Conservation (phyloP, 148 eudicot species). For the Silene uniflora region DNA sequence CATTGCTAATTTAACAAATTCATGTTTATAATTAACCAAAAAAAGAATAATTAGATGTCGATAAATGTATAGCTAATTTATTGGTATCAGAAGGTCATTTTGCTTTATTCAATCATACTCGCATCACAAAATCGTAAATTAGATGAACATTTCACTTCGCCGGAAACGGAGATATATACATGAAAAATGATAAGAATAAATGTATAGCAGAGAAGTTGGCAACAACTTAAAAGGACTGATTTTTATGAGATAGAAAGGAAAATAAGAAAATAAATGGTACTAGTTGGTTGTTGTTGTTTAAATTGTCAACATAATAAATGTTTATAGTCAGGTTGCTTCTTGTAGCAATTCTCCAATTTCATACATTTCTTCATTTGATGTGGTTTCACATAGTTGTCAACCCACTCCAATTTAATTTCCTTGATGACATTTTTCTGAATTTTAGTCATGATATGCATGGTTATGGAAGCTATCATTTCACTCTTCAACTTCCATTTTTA, state of each 20-base stretch:
- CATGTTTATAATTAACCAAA: background rate
- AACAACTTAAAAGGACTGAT: constrained; percentile 23
- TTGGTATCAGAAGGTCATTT: too few relatives aligned
- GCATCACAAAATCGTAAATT: too few relatives aligned
- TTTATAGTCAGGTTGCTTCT: constrained; percentile 26
- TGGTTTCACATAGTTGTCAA: constrained; percentile 16
- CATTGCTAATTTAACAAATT: background rate
- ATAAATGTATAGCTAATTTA: too few relatives aligned
- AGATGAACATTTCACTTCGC: too few relatives aligned
- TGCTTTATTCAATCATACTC: too few relatives aligned
- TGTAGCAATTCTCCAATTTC: constrained; percentile 32
- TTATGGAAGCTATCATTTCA: background rate
- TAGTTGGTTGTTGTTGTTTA: constrained; percentile 23
- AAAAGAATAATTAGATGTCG: too few relatives aligned
- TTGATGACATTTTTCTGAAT: constrained; percentile 17
- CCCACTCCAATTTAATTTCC: background rate
- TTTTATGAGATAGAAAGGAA: constrained; percentile 18
- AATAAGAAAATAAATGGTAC: constrained; percentile 22
- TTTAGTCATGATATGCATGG: constrained; percentile 14
- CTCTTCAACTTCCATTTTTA: background rate
- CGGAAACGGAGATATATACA: background rate
- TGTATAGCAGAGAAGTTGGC: constrained; percentile 24
- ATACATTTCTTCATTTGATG: constrained; percentile 30
- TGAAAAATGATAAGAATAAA: constrained; percentile 8
- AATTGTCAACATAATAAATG: constrained; percentile 22